Percentiles rank a stretch among this genome's conserved stretches.
Evolutionary conservation across 2,329 filamentous ascomycete genomes (phyloP).

Genomic region (Apiospora malaysiana): DNA sequence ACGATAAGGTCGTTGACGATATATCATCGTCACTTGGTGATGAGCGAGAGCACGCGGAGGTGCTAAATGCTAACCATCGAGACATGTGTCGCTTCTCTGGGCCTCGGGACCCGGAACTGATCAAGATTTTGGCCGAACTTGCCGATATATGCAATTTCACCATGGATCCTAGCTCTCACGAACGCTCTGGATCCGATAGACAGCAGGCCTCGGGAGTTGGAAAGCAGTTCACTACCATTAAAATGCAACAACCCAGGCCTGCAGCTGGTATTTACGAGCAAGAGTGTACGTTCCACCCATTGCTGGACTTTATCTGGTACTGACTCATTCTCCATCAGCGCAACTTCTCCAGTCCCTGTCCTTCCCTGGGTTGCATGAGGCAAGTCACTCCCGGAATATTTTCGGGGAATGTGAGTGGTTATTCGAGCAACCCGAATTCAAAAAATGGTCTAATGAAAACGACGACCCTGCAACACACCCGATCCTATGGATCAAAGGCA

Average conservation of each 20-base stretch:
- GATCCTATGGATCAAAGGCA: not conserved
- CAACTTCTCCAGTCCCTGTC: not conserved
- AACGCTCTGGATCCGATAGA: not conserved
- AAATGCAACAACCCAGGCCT: no score
- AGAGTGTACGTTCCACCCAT: no score
- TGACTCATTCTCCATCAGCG: not conserved
- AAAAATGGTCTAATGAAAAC: not conserved
- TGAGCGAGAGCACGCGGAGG: conserved; percentile 28
- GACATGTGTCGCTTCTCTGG: conserved; percentile 29
- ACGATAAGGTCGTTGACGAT: conserved; percentile 31
- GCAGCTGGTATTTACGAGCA: no score
- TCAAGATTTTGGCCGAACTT: not conserved
- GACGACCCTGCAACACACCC: not conserved
- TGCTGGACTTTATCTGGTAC: no score
- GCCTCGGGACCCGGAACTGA: not conserved
- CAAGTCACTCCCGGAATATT: not conserved
- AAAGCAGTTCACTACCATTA: no score
- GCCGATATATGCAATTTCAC: not conserved
- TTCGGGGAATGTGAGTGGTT: not conserved
- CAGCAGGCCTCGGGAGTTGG: not conserved
- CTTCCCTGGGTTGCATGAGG: not conserved
- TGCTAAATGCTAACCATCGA: conserved; percentile 29
- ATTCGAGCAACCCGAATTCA: not conserved
- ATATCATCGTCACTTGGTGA: conserved; percentile 29
- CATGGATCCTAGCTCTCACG: rapidly evolving